Base-by-base conservation (phyloP, 2,329 filamentous ascomycete species). In the Fonsecaea pugnacius region DNA sequence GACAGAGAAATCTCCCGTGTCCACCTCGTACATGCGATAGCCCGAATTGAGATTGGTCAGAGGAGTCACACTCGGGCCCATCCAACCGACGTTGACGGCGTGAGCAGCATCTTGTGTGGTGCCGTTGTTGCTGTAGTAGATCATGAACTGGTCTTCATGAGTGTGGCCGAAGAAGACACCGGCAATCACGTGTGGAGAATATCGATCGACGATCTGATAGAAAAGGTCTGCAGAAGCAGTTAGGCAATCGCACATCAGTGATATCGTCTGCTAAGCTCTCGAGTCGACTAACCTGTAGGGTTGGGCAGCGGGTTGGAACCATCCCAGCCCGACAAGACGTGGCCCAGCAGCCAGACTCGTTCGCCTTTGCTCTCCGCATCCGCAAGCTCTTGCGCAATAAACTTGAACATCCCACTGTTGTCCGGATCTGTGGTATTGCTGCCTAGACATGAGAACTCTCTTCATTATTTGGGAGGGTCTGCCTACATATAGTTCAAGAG, bases 291-390 rank as follows among this genome's bases (percentile, higher is more conserved):
- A 69, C 85, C 78, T 1, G 78, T 80, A 0, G 84, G 85, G 59
- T 84, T 84, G 4, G 81, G 79, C 6, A 84, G 72, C 2, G 83
- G 80, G 63, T 86, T 85, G 2, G 73, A 73, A 30, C 84, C 84
- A 70, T 85, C 83, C 82, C 83, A 86, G 7, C 84, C 84, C 27
- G 78, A 80, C 8, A 84, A 77, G 12, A 86, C 83, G 59, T 85
- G 83, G 4, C 80, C 83, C 6, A 84, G 70, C 5, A 85, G 78
- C 83, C 83, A 85, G 32, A 84, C 83, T 9, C 82, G 75, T 67
- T 85, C 83, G 4, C 77, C 77, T 8, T 76, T 76, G 65, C 83
- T 80, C 70, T 85, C 83, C 8, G 83, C 83, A 6, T 77, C 77
- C 69, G 84, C 81, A 0, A 85, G 77, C 69, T 85, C 83, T 2